A percentile compares a stretch with the other conserved stretches of the same genome.
Conservation (phyloP, 768 basidiomycete genomes). For the Tricholoma furcatifolium region DNA sequence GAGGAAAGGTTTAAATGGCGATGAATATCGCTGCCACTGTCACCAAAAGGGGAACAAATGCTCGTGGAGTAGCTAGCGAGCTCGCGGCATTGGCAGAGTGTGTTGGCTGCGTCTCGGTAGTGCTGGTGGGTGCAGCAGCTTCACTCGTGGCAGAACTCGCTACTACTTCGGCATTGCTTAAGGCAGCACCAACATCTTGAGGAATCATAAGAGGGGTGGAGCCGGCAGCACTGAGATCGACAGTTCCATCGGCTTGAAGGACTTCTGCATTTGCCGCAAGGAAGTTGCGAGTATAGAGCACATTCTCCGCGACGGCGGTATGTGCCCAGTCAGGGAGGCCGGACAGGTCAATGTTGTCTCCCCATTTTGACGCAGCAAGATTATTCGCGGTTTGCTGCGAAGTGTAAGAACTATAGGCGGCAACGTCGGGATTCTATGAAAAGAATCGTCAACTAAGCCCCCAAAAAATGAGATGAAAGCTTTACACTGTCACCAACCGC, state of each 20-base stretch:
- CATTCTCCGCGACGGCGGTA: slow-evolving; percentile 51
- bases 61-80: slow-evolving; percentile 45
- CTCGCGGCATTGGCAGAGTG: slow-evolving; percentile 49
- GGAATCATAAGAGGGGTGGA: slow-evolving; percentile 58
- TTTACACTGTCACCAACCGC: slow-evolving; percentile 43
- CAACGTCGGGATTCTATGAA: slow-evolving; percentile 50
- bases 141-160: slow-evolving; percentile 24
- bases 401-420: slow-evolving; percentile 55
- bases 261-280: slow-evolving; percentile 49
- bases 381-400: slow-evolving; percentile 47
- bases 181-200: slow-evolving; percentile 48
- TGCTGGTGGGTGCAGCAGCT: slow-evolving; percentile 21
- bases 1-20: slow-evolving; percentile 38
- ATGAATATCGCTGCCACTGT: slow-evolving; percentile 40
- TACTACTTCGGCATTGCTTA: slow-evolving; percentile 34
- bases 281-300: slow-evolving; percentile 48
- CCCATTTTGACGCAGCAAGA: slow-evolving; percentile 54
- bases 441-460: slow-evolving; percentile 5
- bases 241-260: slow-evolving; percentile 45
- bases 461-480: too few species aligned
- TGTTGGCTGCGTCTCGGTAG: slow-evolving; percentile 16
- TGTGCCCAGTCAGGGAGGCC: slow-evolving; percentile 56
- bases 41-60: slow-evolving; percentile 48
- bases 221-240: slow-evolving; percentile 45
- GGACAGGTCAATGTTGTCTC: slow-evolving; percentile 57